These are phyloP conservation scores for Elsinoe fawcettii DNA, from an alignment of 2,329 filamentous ascomycete species.

Conservation along the genomic window DNA sequence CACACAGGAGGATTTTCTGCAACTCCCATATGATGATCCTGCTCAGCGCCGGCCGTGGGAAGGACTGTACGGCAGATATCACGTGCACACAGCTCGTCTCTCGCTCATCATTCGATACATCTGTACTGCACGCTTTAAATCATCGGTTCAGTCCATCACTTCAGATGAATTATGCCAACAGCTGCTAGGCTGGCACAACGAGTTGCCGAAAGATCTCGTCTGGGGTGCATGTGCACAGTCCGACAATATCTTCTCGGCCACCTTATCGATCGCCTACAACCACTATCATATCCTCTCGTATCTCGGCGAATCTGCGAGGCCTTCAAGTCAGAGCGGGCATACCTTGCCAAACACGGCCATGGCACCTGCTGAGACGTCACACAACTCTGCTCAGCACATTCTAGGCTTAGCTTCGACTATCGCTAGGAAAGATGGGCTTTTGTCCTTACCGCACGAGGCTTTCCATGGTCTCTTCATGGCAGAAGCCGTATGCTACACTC, in stretches of 20 bases:
- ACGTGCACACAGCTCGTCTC: conserved; percentile 20
- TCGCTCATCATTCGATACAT: conserved; percentile 19
- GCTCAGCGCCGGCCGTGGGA: background rate
- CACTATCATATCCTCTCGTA: conserved; percentile 16
- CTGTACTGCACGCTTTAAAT: conserved; percentile 7
- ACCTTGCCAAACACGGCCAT: background rate
- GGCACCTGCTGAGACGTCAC: background rate
- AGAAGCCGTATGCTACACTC: conserved; percentile 15
- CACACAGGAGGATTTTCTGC: conserved; percentile 18
- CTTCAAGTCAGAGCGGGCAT: background rate
- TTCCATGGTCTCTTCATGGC: conserved; percentile 17
- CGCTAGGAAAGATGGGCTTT: conserved; percentile 4
- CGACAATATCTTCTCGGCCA: conserved; percentile 7
- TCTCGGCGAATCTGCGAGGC: conserved; percentile 8
- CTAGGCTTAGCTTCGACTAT: conserved; percentile 8
- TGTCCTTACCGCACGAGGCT: conserved; percentile 13
- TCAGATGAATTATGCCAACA: background rate
- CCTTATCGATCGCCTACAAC: conserved; percentile 15
- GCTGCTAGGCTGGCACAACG: background rate
- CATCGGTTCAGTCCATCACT: background rate
- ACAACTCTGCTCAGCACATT: conserved; percentile 16
- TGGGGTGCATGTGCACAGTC: background rate
- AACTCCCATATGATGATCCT: background rate
- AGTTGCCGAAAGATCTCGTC: background rate
- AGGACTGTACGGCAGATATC: conserved; percentile 16